These are phyloP conservation scores for Lyophyllum shimeji DNA, from an alignment of 768 basidiomycete genomes.

Conservation along the genomic window DNA sequence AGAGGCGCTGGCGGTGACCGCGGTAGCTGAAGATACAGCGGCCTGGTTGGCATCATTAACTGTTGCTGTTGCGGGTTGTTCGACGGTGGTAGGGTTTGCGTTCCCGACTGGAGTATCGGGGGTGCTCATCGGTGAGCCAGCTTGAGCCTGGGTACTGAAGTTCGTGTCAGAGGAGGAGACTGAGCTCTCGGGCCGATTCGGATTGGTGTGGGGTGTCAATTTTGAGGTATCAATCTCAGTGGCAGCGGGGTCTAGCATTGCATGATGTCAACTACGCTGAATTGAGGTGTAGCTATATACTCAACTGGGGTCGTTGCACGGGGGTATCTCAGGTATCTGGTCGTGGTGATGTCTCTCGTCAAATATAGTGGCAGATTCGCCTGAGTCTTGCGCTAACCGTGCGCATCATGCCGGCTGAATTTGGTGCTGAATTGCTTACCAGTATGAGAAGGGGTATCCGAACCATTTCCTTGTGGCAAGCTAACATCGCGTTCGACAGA, in stretches of 20 bases:
- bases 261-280: background rate
- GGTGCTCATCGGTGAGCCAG: slow-evolving; percentile 11
- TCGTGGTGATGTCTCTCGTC: background rate
- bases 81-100: background rate
- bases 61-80: no score
- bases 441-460: background rate
- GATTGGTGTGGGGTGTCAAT: slow-evolving; percentile 5
- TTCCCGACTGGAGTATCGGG: background rate
- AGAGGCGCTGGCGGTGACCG: no score
- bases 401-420: background rate
- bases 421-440: background rate
- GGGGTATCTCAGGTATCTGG: background rate
- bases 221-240: background rate
- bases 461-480: background rate
- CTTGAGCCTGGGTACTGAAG: slow-evolving; percentile 14
- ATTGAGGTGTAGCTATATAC: background rate
- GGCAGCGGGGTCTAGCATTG: background rate
- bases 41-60: no score
- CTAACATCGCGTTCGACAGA: background rate
- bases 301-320: background rate
- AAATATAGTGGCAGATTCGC: background rate
- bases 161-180: slow-evolving; percentile 6
- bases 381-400: background rate
- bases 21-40: no score
- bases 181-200: background rate